Evolutionary conservation across 352 stramenopile genomes (phyloP).

Genomic region (Thraustochytrium sp.): DNA sequence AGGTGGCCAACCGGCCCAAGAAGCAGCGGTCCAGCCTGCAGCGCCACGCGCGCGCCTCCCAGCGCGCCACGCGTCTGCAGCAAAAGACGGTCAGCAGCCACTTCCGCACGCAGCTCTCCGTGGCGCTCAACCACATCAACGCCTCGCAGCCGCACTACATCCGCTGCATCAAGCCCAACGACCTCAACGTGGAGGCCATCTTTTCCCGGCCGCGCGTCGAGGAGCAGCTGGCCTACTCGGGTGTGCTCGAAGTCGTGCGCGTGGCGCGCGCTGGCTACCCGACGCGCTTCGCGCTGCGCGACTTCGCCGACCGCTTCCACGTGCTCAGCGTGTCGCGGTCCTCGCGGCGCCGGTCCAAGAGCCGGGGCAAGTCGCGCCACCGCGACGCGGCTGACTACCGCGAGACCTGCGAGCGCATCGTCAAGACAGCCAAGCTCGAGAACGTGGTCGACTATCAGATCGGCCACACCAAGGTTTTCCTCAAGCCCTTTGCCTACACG

Average conservation of each 20-base stretch:
- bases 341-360: slow-evolving; percentile 7
- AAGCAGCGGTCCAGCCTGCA: slow-evolving; percentile 52
- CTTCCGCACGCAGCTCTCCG: slow-evolving; percentile 82
- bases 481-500: slow-evolving; percentile 28
- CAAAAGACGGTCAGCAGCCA: slow-evolving; percentile 61
- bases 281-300: slow-evolving; percentile 85
- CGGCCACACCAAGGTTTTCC: slow-evolving; percentile 50
- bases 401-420: slow-evolving; percentile 1
- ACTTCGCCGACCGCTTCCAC: slow-evolving; percentile 37
- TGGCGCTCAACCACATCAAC: slow-evolving; percentile 85
- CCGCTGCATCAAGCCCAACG: slow-evolving; percentile 97
- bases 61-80: slow-evolving; percentile 42
- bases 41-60: slow-evolving; percentile 52
- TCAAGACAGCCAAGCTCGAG: neutral
- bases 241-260: slow-evolving; percentile 96
- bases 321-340: neutral
- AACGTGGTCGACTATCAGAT: slow-evolving; percentile 37
- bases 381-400: neutral
- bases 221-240: slow-evolving; percentile 93
- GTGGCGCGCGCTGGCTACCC: slow-evolving; percentile 95
- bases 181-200: slow-evolving; percentile 76
- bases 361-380: neutral
- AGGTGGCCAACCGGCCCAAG: neutral
- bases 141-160: slow-evolving; percentile 93
- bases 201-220: slow-evolving; percentile 83